Percentiles rank a stretch among this genome's conserved stretches.
Conservation (phyloP, 306 rosid species). For the Inga laurina region DNA sequence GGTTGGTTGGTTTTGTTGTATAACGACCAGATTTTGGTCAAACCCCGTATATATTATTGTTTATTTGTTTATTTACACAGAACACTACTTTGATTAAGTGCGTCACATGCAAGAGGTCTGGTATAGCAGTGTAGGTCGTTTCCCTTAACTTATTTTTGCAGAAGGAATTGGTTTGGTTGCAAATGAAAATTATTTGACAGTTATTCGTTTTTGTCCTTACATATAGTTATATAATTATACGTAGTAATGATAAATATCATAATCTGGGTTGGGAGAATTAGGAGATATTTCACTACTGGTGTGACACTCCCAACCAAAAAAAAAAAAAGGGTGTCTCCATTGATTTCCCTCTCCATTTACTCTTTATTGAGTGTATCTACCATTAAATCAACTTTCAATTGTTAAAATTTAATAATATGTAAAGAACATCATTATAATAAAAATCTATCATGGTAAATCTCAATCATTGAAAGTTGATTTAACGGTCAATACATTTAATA, state of each 20-base stretch:
- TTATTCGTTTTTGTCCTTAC: background rate
- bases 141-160: background rate
- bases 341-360: too few species aligned
- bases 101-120: conserved; percentile 58
- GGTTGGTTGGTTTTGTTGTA: conserved; percentile 41
- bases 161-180: background rate
- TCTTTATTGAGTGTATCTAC: too few species aligned
- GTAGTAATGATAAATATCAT: conserved; percentile 24
- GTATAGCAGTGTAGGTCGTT: conserved; percentile 34
- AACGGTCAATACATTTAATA: too few species aligned
- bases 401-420: too few species aligned
- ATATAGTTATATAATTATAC: background rate
- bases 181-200: conserved; percentile 14
- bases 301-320: background rate
- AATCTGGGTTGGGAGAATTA: conserved; percentile 11
- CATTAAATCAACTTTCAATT: too few species aligned
- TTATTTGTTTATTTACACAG: background rate
- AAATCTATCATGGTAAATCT: too few species aligned
- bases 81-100: conserved; percentile 20
- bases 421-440: too few species aligned
- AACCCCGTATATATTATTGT: background rate
- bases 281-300: background rate
- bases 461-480: too few species aligned
- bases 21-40: conserved; percentile 41
- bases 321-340: background rate